A percentile compares a stretch with the other conserved stretches of the same genome.
Evolutionary conservation across 352 stramenopile genomes (phyloP).

Genomic region (Phytophthora foliorum): DNA sequence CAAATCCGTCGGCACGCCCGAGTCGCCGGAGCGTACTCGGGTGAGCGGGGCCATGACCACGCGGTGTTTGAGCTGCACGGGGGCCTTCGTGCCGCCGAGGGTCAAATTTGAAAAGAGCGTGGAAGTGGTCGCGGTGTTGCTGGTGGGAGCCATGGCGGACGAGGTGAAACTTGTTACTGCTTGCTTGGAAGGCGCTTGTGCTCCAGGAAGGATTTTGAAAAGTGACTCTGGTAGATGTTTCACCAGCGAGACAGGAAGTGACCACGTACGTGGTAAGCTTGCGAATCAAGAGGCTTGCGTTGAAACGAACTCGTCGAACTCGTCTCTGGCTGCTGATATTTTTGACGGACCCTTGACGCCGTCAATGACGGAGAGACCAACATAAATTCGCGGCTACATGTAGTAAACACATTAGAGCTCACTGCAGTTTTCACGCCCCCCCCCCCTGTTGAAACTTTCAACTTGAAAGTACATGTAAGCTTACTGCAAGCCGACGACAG

Average conservation of each 20-base stretch:
- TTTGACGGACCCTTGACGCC: too few relatives aligned
- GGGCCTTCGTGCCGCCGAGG: constrained; percentile 20
- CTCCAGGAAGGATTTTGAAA: constrained; percentile 9
- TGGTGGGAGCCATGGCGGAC: background rate
- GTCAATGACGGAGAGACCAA: too few relatives aligned
- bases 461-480: too few relatives aligned
- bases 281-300: background rate
- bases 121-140: background rate
- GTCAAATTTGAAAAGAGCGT: constrained; percentile 7
- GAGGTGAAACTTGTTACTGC: too few relatives aligned
- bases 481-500: too few relatives aligned
- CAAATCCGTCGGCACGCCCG: constrained; percentile 31
- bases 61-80: constrained; percentile 46
- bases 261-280: background rate
- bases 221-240: background rate
- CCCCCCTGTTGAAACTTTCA: too few relatives aligned
- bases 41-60: constrained; percentile 64
- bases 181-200: constrained; percentile 4
- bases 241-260: constrained; percentile 6
- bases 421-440: too few relatives aligned
- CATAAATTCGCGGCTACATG: too few relatives aligned
- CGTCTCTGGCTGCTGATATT: too few relatives aligned
- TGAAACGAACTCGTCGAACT: too few relatives aligned
- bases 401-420: too few relatives aligned
- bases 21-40: constrained; percentile 26